Percentiles rank a stretch among this genome's conserved stretches.
These are phyloP conservation scores for Trichoderma gracile DNA, from an alignment of 2,329 filamentous ascomycete species.

Conservation along the genomic window DNA sequence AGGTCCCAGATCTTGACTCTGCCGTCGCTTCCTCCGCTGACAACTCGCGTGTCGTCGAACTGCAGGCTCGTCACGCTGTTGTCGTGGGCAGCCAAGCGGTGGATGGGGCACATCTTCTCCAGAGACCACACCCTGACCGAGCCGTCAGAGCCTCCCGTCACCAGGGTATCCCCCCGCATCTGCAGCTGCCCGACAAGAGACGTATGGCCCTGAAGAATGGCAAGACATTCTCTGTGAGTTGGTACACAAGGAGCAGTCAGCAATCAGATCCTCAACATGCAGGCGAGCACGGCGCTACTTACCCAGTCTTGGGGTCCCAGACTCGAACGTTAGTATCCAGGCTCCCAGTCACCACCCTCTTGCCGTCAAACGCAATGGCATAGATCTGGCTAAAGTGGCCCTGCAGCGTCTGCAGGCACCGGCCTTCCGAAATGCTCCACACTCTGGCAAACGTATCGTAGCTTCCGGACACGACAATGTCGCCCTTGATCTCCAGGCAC, in stretches of 20 bases:
- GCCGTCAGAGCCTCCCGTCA: slow-evolving; percentile 94
- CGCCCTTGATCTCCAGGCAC: slow-evolving; percentile 92
- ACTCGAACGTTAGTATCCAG: slow-evolving; percentile 95
- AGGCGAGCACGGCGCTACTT: slow-evolving; percentile 40
- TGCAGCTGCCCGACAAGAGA: slow-evolving; percentile 95
- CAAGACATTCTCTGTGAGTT: slow-evolving; percentile 68
- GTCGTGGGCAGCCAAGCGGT: slow-evolving; percentile 92
- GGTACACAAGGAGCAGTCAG: slow-evolving; percentile 33
- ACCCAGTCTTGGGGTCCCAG: slow-evolving; percentile 90
- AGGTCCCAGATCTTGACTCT: slow-evolving; percentile 98
- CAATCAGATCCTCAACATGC: slow-evolving; percentile 26
- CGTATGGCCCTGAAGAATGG: slow-evolving; percentile 93
- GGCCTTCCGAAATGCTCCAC: slow-evolving; percentile 95
- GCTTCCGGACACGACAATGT: slow-evolving; percentile 95
- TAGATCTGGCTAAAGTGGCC: slow-evolving; percentile 99
- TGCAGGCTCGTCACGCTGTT: slow-evolving; percentile 98
- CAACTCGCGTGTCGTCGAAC: slow-evolving; percentile 93
- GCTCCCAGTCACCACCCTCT: slow-evolving; percentile 89
- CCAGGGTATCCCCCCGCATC: slow-evolving; percentile 90
- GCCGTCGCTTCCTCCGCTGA: slow-evolving; percentile 95
- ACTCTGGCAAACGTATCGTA: slow-evolving; percentile 97
- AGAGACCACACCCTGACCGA: slow-evolving; percentile 96
- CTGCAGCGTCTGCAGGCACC: slow-evolving; percentile 83
- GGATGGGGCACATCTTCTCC: slow-evolving; percentile 85
- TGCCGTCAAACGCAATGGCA: slow-evolving; percentile 94